Conservation (phyloP, 768 basidiomycete genomes). For the Auricularia heimuer region DNA sequence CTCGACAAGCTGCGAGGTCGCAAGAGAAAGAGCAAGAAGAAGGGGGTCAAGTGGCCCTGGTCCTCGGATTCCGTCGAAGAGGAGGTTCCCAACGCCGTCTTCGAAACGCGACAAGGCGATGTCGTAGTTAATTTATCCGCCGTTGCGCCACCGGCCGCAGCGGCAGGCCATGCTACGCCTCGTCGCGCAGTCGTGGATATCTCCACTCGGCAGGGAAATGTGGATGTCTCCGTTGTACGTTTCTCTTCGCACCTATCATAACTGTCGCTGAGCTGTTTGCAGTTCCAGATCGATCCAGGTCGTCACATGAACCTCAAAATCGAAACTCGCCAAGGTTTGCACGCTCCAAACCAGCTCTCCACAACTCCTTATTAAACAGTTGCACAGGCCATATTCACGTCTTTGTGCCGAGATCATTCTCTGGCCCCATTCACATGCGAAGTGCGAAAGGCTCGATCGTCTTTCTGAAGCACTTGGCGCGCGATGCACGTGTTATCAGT, state of each 20-base stretch:
- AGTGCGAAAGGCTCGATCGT: neutral
- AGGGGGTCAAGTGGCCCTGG: constrained; percentile 4
- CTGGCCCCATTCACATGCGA: neutral
- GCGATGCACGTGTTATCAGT: neutral
- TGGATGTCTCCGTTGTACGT: constrained; percentile 7
- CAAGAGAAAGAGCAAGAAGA: constrained; percentile 4
- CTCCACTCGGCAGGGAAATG: constrained; percentile 1
- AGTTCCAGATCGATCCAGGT: neutral
- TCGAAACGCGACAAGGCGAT: constrained; percentile 5
- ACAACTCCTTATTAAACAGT: neutral
- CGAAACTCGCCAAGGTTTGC: neutral
- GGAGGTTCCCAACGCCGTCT: constrained; percentile 7
- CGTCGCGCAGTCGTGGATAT: constrained; percentile 6
- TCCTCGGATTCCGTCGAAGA: neutral
- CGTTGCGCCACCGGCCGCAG: neutral
- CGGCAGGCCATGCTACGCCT: neutral
- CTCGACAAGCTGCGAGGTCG: neutral
- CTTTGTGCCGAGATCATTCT: neutral
- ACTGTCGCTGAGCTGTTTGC: neutral
- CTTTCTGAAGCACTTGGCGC: neutral
- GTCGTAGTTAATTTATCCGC: constrained; percentile 2
- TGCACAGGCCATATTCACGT: neutral
- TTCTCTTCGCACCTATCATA: neutral
- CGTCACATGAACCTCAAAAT: neutral
- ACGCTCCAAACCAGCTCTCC: neutral